Evolutionary conservation across 2,329 filamentous ascomycete genomes (phyloP), one percentile per base, ranked within the genome.

Genomic region (Clarireedia homoeocarpa): DNA sequence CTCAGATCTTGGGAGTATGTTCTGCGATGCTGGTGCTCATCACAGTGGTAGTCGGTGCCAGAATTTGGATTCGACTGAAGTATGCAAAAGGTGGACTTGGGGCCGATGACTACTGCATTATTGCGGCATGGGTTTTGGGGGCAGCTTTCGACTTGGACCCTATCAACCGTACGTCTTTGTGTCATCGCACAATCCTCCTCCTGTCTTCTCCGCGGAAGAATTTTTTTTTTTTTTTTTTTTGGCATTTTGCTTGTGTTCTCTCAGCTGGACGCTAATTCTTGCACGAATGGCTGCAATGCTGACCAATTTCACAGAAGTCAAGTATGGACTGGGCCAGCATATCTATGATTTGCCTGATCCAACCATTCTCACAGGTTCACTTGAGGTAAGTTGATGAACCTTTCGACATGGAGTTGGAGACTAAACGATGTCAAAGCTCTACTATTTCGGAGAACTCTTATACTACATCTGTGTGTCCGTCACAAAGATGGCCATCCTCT

Each of bases 91-190:
- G 45, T n/a, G 52, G 52, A 24, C 45, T 54, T 48, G 45, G 45
- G n/a, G 12, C 52, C 6, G 45, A 54, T 48, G 52, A 49, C 24
- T 54, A 45, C 34, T 54, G 36, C 34, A 54, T 54, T 14, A 20
- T 49, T 12, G 52, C n/a, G 9, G 52, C 52, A 15, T 54, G 52
- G 52, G 20, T 54, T 26, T n/a, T 54, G 20, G 45, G n/a, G n/a
- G 38, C 48, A 14, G 45, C 52, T 42, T 49, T 30, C 24, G 17
- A 54, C 30, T 36, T 54, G 36, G 45, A 54, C 42, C 52, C 52
- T 3, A 48, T 54, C 14, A 49, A 40, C 49, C 45, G 52, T 49
- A 34, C 23, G 45, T 54, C 39, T 24, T 38, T 27, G 10, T 14
- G 9, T 17, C 15, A 6, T 20, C 26, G 7, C 15, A 20, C 48